Percentiles rank a stretch among this genome's conserved stretches.
phyloP scores from a whole-genome alignment of 2,329 filamentous ascomycete genomes.

The Ceratocystis papillata region DNA sequence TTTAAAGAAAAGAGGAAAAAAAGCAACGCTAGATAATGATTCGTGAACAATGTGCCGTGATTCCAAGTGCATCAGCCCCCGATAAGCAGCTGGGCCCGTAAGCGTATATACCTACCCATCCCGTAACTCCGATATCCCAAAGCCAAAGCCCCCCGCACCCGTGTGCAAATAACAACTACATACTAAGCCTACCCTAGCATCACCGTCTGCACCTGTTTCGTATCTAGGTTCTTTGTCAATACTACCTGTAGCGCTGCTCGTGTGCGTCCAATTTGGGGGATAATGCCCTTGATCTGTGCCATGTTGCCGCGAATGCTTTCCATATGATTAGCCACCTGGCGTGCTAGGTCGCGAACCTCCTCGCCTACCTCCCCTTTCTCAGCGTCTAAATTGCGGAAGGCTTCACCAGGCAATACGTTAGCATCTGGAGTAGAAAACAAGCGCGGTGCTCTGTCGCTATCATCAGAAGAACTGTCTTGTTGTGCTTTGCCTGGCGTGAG shows the following conservation, averaged over 20 bases:
- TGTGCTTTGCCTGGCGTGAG: constrained; percentile 13
- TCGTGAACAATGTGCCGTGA: not conserved
- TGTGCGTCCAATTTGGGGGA: constrained; percentile 40
- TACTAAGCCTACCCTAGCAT: constrained; percentile 34
- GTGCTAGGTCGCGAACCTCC: constrained; percentile 17
- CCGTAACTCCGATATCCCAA: not conserved
- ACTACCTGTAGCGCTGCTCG: constrained; percentile 41
- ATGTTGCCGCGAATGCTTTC: constrained; percentile 47
- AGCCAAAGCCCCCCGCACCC: not conserved
- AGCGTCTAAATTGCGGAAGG: constrained; percentile 37
- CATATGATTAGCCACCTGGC: constrained; percentile 44
- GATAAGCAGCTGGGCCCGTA: not conserved
- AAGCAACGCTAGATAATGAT: constrained; percentile 2
- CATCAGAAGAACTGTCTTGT: not conserved
- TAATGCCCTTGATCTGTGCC: constrained; percentile 42
- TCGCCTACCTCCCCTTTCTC: constrained; percentile 27
- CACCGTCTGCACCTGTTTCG: constrained; percentile 39
- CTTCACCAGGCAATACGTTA: not conserved
- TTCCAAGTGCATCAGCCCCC: not conserved
- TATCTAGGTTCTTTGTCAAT: constrained; percentile 38
- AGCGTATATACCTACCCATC: too few species aligned
- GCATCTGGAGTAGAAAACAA: not conserved
- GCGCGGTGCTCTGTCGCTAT: not conserved
- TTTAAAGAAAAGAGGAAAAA: not conserved
- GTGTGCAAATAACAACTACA: not conserved